phyloP scores from a whole-genome alignment of 768 basidiomycete species.

The Russula abietina region DNA sequence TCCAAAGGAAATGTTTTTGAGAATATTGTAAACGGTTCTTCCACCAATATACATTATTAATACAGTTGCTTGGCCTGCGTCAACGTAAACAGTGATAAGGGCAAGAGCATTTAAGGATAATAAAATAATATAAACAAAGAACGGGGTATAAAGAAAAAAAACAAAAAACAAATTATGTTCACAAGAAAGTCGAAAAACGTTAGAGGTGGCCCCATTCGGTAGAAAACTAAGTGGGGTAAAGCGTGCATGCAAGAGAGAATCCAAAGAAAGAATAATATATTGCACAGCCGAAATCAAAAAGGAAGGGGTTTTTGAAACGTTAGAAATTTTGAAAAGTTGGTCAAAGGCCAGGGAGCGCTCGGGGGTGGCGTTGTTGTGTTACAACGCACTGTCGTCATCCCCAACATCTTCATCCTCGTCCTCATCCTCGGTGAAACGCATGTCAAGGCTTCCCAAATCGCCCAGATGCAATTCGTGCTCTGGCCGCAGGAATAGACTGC shows the following conservation, averaged over 20 bases:
- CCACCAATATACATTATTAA: conserved; percentile 20
- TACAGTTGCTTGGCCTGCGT: conserved; percentile 8
- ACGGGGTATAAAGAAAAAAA: conserved; percentile 5
- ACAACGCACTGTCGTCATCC: conserved; percentile 1
- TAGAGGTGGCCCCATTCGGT: neutral
- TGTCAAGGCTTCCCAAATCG: conserved; percentile 56
- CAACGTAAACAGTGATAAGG: conserved; percentile 1
- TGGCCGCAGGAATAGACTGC: conserved; percentile 61
- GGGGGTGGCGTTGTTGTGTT: neutral
- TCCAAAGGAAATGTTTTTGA: neutral
- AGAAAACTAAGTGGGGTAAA: neutral
- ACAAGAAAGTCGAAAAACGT: neutral
- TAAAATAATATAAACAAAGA: neutral
- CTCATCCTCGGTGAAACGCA: conserved; percentile 33
- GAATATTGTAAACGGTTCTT: conserved; percentile 1
- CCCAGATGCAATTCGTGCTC: conserved; percentile 71
- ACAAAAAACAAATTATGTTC: conserved; percentile 9
- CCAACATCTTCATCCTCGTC: conserved; percentile 14
- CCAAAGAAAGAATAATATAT: neutral
- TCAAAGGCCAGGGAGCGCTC: too few relatives aligned
- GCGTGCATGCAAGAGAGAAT: neutral
- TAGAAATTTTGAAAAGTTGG: neutral
- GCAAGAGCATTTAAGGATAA: neutral
- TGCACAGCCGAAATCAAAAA: neutral
- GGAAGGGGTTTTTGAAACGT: neutral